Percentiles rank a stretch among this genome's conserved stretches.
phyloP scores from a whole-genome alignment of 108 stramenopile species.

The Nitzschia sp. region DNA sequence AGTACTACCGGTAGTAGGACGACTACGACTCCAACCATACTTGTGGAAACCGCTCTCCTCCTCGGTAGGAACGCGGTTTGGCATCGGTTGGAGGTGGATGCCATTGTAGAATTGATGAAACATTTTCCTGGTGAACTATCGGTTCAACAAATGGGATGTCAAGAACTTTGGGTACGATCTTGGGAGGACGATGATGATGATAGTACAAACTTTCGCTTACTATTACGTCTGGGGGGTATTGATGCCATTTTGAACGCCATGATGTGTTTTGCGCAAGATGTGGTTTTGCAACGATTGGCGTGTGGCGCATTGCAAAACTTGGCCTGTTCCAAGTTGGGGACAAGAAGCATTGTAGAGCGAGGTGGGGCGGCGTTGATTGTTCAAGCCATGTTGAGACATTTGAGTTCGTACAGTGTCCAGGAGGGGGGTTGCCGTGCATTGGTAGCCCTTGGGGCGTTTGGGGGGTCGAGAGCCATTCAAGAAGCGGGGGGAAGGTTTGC shows the following conservation, averaged over 20 bases:
- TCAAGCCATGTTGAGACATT: constrained; percentile 19
- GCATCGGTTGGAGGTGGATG: not conserved
- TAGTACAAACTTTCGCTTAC: constrained; percentile 27
- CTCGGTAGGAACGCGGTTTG: no score
- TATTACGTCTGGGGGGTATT: constrained; percentile 45
- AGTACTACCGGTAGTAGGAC: no score
- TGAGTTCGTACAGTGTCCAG: not conserved
- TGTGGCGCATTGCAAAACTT: constrained; percentile 49
- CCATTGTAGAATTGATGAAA: not conserved
- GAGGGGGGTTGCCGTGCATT: not conserved
- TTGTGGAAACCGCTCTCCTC: no score
- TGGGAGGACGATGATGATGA: constrained; percentile 18
- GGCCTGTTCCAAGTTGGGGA: constrained; percentile 16
- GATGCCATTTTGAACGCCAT: constrained; percentile 45
- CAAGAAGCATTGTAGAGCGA: constrained; percentile 13
- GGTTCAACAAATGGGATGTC: constrained; percentile 48
- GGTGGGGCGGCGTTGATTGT: constrained; percentile 14
- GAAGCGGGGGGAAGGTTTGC: not conserved
- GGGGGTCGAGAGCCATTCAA: not conserved
- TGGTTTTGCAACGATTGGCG: constrained; percentile 31
- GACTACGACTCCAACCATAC: no score
- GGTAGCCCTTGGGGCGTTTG: not conserved
- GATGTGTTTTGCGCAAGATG: constrained; percentile 33
- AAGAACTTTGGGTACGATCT: constrained; percentile 49
- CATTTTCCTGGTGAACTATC: constrained; percentile 28